A percentile compares a stretch with the other conserved stretches of the same genome.
These are phyloP conservation scores for Miscanthus lutarioriparius DNA, from an alignment of 176 grass and related monocot species.

Conservation along the genomic window DNA sequence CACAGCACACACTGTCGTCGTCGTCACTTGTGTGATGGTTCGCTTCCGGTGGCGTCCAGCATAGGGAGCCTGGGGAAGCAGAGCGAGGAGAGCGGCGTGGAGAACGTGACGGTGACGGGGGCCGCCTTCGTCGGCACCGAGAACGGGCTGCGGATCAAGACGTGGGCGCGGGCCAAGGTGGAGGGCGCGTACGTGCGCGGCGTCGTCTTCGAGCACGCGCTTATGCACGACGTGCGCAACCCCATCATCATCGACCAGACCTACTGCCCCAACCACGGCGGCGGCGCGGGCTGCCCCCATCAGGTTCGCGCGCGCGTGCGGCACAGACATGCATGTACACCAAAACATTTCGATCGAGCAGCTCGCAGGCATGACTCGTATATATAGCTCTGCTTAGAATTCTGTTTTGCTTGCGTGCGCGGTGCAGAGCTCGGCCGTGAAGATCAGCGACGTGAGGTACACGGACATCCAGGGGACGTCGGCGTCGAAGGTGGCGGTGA, in stretches of 20 bases:
- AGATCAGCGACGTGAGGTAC: constrained; percentile 68
- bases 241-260: constrained; percentile 67
- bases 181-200: constrained; percentile 38
- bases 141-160: constrained; percentile 71
- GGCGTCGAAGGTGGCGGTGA: constrained; percentile 49
- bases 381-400: neutral
- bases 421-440: constrained; percentile 29
- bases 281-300: constrained; percentile 30
- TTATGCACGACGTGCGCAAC: constrained; percentile 53
- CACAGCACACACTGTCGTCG: neutral
- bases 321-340: no score
- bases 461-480: constrained; percentile 53
- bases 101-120: constrained; percentile 63
- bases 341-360: neutral
- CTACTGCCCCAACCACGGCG: constrained; percentile 49
- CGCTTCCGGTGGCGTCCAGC: neutral
- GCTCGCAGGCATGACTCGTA: neutral
- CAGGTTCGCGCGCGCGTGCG: constrained; percentile 18
- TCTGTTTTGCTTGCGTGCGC: neutral
- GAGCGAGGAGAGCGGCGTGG: constrained; percentile 42
- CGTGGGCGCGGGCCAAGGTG: constrained; percentile 42
- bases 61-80: constrained; percentile 63
- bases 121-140: constrained; percentile 38
- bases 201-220: constrained; percentile 48
- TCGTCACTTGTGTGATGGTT: neutral